These are phyloP conservation scores for Orychophragmus violaceus DNA, from an alignment of 345 rosid genomes.

Conservation along the genomic window DNA sequence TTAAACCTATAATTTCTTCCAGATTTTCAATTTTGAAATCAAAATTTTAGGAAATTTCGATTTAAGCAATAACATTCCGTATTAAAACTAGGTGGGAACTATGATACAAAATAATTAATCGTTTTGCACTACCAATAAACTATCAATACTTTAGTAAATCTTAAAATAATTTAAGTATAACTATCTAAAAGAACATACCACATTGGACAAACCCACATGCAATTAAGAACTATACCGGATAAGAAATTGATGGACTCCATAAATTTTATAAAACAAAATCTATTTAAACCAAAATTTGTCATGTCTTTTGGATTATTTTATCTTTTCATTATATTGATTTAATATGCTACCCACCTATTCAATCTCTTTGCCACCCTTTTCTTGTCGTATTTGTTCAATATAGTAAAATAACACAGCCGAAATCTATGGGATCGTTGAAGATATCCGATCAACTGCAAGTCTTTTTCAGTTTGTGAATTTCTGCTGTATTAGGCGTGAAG, in stretches of 20 bases:
- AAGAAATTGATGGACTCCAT: constrained; percentile 14
- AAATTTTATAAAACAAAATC: constrained; percentile 8
- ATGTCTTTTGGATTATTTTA: constrained; percentile 20
- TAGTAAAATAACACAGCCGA: constrained; percentile 22
- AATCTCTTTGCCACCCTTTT: background rate
- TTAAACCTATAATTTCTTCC: too few relatives aligned
- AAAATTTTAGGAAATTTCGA: too few relatives aligned
- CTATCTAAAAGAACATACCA: constrained; percentile 9
- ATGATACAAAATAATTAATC: too few relatives aligned
- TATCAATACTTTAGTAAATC: too few relatives aligned
- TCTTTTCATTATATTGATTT: constrained; percentile 14
- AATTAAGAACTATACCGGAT: constrained; percentile 15
- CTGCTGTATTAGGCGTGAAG: too few relatives aligned
- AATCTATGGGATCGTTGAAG: too few relatives aligned
- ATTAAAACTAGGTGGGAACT: too few relatives aligned
- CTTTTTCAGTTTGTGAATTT: too few relatives aligned
- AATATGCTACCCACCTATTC: constrained; percentile 18
- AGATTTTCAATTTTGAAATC: too few relatives aligned
- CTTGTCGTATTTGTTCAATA: constrained; percentile 20
- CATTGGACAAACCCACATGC: constrained; percentile 29
- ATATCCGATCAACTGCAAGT: too few relatives aligned
- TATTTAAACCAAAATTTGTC: background rate
- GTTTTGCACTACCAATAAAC: too few relatives aligned
- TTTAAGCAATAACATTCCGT: too few relatives aligned
- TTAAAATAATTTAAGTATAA: constrained; percentile 4